Conservation (phyloP, 495 filamentous ascomycete species). For the Aspergillus bridgeri region DNA sequence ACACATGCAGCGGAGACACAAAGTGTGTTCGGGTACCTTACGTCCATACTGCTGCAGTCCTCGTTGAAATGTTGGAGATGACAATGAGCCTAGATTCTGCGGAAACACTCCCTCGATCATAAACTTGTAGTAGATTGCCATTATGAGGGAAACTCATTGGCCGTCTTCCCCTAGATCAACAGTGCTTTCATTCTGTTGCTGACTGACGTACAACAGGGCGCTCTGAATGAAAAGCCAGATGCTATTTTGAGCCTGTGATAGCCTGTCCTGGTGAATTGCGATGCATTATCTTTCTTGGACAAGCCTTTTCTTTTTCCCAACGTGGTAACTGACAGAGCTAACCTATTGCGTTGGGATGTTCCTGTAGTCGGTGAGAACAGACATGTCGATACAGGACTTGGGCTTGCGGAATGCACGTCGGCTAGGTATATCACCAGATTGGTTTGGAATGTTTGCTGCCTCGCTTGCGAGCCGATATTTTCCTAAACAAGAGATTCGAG, state of each 20-base stretch:
- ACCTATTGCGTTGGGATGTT: constrained; percentile 63
- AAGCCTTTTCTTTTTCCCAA: too few species aligned
- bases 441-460: constrained; percentile 45
- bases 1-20: constrained; percentile 51
- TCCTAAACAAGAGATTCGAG: constrained; percentile 50
- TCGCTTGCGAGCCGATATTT: constrained; percentile 54
- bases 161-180: constrained; percentile 74
- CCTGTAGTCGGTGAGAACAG: constrained; percentile 54
- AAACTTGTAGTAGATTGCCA: constrained; percentile 53
- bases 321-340: constrained; percentile 40
- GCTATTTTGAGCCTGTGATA: constrained; percentile 29
- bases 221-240: constrained; percentile 56
- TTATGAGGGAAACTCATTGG: constrained; percentile 57
- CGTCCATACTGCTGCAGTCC: constrained; percentile 45
- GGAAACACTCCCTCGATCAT: constrained; percentile 62
- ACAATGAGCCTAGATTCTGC: constrained; percentile 44
- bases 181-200: constrained; percentile 60
- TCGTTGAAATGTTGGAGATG: constrained; percentile 39
- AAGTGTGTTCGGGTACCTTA: constrained; percentile 41
- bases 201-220: constrained; percentile 60
- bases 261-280: constrained; percentile 43
- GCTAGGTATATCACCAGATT: constrained; percentile 44
- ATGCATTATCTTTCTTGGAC: too few species aligned
- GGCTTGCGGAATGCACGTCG: constrained; percentile 58
- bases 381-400: constrained; percentile 56